These are phyloP conservation scores for Plasmopara halstedii DNA, from an alignment of 352 stramenopile genomes.

Conservation along the genomic window DNA sequence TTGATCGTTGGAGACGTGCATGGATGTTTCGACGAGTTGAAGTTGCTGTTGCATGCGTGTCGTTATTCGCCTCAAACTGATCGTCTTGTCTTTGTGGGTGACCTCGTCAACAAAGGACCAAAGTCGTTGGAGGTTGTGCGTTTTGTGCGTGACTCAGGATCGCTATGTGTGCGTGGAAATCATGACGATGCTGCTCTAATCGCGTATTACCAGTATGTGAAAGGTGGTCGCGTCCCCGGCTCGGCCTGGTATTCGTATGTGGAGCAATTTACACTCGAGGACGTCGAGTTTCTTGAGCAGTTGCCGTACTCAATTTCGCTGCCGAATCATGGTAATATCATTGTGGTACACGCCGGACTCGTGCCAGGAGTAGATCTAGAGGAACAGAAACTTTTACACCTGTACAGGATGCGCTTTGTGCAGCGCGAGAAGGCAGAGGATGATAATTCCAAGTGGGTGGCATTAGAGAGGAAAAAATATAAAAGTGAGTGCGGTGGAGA, in stretches of 20 bases:
- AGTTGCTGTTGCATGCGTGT: slow-evolving; percentile 39
- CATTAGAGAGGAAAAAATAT: slow-evolving; percentile 28
- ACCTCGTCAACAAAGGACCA: slow-evolving; percentile 91
- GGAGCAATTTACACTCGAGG: slow-evolving; percentile 35
- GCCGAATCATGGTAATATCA: slow-evolving; percentile 34
- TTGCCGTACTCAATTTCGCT: slow-evolving; percentile 73
- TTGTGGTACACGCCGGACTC: slow-evolving; percentile 73
- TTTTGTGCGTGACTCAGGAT: slow-evolving; percentile 45
- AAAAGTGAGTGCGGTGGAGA: slow-evolving; percentile 16
- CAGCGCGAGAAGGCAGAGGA: slow-evolving; percentile 26
- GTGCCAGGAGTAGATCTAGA: slow-evolving; percentile 48
- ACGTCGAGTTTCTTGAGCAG: slow-evolving; percentile 63
- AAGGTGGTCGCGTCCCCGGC: slow-evolving; percentile 3
- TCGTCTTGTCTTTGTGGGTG: slow-evolving; percentile 82
- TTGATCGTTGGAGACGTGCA: slow-evolving; percentile 90
- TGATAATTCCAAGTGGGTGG: slow-evolving; percentile 14
- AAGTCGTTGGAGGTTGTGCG: slow-evolving; percentile 70
- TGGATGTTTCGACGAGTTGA: slow-evolving; percentile 84
- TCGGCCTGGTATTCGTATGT: slow-evolving; percentile 66
- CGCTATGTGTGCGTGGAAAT: slow-evolving; percentile 71
- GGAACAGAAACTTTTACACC: slow-evolving; percentile 79
- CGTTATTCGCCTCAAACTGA: slow-evolving; percentile 44
- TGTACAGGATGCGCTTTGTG: slow-evolving; percentile 91
- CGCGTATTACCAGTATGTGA: slow-evolving; percentile 47
- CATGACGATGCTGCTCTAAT: slow-evolving; percentile 70